These are phyloP conservation scores for Dissoconium aciculare DNA, from an alignment of 2,329 filamentous ascomycete genomes.

Conservation along the genomic window DNA sequence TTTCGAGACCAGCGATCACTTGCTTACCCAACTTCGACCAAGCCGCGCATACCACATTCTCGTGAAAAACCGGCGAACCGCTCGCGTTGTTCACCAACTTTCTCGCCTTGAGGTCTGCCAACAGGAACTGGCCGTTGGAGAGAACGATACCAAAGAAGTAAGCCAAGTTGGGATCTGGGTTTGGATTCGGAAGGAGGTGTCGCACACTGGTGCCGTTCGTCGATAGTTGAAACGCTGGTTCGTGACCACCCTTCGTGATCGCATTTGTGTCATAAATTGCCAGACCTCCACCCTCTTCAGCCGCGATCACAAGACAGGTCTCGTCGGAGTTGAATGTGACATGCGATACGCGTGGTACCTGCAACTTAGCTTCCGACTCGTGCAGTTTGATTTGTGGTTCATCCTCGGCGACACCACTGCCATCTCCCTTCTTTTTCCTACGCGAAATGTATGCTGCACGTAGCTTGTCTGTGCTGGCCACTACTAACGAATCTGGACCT, in stretches of 20 bases:
- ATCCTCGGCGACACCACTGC: constrained; percentile 2
- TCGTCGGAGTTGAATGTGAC: constrained; percentile 86
- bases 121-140: constrained; percentile 61
- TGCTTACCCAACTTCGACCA: constrained; percentile 95
- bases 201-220: constrained; percentile 64
- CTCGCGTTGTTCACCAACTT: constrained; percentile 43
- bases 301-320: constrained; percentile 65
- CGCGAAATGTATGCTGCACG: constrained; percentile 52
- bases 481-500: constrained; percentile 60
- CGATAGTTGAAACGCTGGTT: constrained; percentile 57
- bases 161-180: constrained; percentile 43
- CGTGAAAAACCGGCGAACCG: constrained; percentile 49
- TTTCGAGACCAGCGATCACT: constrained; percentile 66
- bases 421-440: constrained; percentile 3
- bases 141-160: constrained; percentile 72
- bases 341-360: constrained; percentile 68
- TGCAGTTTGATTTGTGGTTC: constrained; percentile 18
- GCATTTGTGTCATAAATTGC: constrained; percentile 65
- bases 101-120: constrained; percentile 63
- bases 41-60: constrained; percentile 64
- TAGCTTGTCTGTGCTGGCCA: constrained; percentile 64
- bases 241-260: constrained; percentile 50
- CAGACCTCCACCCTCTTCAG: constrained; percentile 65
- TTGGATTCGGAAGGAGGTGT: constrained; percentile 66
- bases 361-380: constrained; percentile 52